These are phyloP conservation scores for Aspergillus cavernicola DNA, from an alignment of 495 filamentous ascomycete species.

Conservation along the genomic window DNA sequence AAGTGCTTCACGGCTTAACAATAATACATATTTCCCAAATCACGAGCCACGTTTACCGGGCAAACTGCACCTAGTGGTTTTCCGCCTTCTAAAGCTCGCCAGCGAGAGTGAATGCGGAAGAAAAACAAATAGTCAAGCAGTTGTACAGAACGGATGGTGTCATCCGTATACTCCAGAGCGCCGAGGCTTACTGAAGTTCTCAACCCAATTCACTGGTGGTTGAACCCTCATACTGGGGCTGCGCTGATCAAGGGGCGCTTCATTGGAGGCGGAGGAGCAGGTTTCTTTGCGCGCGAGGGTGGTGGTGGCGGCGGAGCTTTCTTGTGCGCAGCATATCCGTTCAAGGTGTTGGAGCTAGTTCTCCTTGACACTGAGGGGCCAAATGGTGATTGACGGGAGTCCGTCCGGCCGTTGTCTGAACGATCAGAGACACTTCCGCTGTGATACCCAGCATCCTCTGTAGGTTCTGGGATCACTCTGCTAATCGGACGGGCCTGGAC, in stretches of 20 bases:
- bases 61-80: too few species aligned
- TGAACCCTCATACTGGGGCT: constrained; percentile 19
- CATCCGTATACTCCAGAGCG: not conserved
- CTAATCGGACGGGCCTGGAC: constrained; percentile 40
- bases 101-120: constrained; percentile 11
- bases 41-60: not conserved
- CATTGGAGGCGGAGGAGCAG: constrained; percentile 59
- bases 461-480: constrained; percentile 48
- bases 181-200: not conserved
- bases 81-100: constrained; percentile 6
- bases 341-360: constrained; percentile 48
- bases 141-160: constrained; percentile 2
- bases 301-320: constrained; percentile 80
- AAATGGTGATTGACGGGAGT: constrained; percentile 61
- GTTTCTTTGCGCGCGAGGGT: constrained; percentile 73
- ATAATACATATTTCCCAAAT: constrained; percentile 9
- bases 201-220: not conserved
- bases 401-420: constrained; percentile 47
- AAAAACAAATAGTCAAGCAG: not conserved
- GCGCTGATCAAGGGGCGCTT: constrained; percentile 42
- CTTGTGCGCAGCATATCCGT: constrained; percentile 45
- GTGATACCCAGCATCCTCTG: constrained; percentile 54
- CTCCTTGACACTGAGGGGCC: constrained; percentile 57
- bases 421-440: constrained; percentile 59
- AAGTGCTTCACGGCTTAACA: not conserved